Percentiles rank a stretch among this genome's conserved stretches.
phyloP scores from a whole-genome alignment of 2,329 filamentous ascomycete species.

The Botrytis tulipae region DNA sequence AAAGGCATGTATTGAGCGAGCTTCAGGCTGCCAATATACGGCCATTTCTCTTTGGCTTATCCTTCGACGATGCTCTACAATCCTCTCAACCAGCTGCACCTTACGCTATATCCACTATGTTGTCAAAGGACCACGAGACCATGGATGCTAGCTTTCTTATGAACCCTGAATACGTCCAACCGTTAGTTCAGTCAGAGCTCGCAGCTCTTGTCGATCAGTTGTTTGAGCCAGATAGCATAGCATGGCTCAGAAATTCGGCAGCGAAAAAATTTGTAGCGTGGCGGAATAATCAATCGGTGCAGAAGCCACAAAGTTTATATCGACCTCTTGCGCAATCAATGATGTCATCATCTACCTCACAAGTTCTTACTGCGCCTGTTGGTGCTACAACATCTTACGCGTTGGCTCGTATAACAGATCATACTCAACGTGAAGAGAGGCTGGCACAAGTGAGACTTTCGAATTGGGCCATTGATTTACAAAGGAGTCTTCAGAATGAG shows the following conservation, averaged over 20 bases:
- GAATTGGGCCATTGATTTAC: constrained; percentile 79
- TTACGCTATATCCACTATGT: constrained; percentile 75
- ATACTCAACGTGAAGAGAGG: constrained; percentile 58
- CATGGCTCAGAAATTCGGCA: constrained; percentile 78
- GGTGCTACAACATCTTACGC: constrained; percentile 50
- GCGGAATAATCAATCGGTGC: constrained; percentile 48
- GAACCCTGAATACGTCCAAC: constrained; percentile 85
- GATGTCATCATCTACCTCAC: constrained; percentile 25
- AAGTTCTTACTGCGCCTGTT: constrained; percentile 33
- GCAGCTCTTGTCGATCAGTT: constrained; percentile 65
- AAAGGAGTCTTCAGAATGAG: constrained; percentile 72
- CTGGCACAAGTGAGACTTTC: constrained; percentile 69
- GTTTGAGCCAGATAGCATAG: constrained; percentile 74
- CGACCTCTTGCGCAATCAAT: constrained; percentile 37
- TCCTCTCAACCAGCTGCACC: constrained; percentile 45
- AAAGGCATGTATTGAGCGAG: constrained; percentile 56
- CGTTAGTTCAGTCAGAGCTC: constrained; percentile 75
- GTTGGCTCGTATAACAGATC: constrained; percentile 58
- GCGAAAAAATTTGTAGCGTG: constrained; percentile 79
- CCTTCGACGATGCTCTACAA: constrained; percentile 24
- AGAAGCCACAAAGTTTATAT: constrained; percentile 39
- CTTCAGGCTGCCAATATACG: constrained; percentile 57
- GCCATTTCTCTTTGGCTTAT: constrained; percentile 61
- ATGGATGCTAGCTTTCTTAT: constrained; percentile 95
- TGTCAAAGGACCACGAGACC: constrained; percentile 68